Conservation (phyloP, 805 yeast genomes). For the Candida khao-thaluensis region DNA sequence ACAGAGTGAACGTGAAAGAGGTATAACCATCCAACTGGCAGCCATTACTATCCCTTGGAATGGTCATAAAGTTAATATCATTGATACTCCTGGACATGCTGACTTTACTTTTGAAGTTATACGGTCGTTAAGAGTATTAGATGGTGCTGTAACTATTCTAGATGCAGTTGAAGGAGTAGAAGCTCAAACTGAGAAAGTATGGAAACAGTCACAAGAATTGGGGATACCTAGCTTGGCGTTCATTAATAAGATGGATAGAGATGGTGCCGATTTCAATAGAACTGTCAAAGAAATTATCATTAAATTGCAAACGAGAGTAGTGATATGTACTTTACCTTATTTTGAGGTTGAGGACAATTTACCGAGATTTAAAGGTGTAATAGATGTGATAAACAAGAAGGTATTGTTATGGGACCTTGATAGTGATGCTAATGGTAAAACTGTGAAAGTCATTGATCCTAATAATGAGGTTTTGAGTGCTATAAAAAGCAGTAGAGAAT, state of each 20-base stretch:
- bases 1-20: constrained; percentile 87
- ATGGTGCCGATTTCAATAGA: constrained; percentile 91
- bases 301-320: constrained; percentile 71
- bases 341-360: constrained; percentile 43
- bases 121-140: constrained; percentile 83
- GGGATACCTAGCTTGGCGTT: constrained; percentile 75
- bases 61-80: constrained; percentile 70
- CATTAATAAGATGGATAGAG: constrained; percentile 94
- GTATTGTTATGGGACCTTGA: constrained; percentile 51
- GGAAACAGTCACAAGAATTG: constrained; percentile 77
- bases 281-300: constrained; percentile 82
- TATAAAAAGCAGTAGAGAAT: constrained; percentile 58
- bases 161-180: constrained; percentile 99
- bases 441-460: constrained; percentile 48
- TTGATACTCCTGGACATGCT: constrained; percentile 98
- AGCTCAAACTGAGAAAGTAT: constrained; percentile 96
- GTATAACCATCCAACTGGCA: constrained; percentile 95
- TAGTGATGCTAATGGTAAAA: constrained; percentile 46
- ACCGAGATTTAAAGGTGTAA: constrained; percentile 59
- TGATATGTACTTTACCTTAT: constrained; percentile 74
- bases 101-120: constrained; percentile 95
- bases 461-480: constrained; percentile 46
- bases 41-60: constrained; percentile 92
- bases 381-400: constrained; percentile 70
- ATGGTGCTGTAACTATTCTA: constrained; percentile 88